Conservation (phyloP, 2,329 filamentous ascomycete genomes). For the Incumbomyces delicatus region DNA sequence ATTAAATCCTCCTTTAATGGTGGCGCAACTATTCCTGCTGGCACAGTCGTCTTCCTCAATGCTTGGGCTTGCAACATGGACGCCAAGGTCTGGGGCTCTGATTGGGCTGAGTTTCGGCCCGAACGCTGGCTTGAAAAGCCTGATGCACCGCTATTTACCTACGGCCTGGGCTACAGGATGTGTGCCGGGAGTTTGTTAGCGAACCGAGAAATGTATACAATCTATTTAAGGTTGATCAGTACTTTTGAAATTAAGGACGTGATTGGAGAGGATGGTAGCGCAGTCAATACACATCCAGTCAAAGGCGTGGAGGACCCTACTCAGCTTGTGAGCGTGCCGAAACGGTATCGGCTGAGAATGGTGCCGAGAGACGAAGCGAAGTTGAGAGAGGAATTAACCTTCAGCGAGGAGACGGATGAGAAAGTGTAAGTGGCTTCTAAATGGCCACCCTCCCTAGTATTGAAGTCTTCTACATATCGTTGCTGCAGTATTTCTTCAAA, state of each 20-base stretch:
- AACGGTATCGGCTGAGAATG: slow-evolving; percentile 48
- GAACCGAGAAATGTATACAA: slow-evolving; percentile 55
- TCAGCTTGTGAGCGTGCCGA: slow-evolving; percentile 52
- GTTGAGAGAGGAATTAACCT: slow-evolving; percentile 32
- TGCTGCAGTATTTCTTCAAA: too few relatives aligned
- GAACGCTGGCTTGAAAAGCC: slow-evolving; percentile 56
- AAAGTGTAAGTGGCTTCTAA: too few relatives aligned
- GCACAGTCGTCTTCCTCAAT: slow-evolving; percentile 56
- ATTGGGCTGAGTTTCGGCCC: slow-evolving; percentile 50
- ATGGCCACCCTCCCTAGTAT: too few relatives aligned
- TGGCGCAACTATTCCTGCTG: slow-evolving; percentile 49
- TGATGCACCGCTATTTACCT: slow-evolving; percentile 55
- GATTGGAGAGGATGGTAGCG: slow-evolving; percentile 39
- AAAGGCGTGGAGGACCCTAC: slow-evolving; percentile 51
- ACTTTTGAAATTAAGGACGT: slow-evolving; percentile 50
- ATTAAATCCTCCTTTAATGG: slow-evolving; percentile 40
- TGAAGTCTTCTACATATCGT: too few relatives aligned
- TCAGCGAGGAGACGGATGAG: too few relatives aligned
- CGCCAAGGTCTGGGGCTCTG: slow-evolving; percentile 43
- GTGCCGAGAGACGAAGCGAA: slow-evolving; percentile 43
- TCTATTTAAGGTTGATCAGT: slow-evolving; percentile 53
- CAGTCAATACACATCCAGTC: slow-evolving; percentile 42
- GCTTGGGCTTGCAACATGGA: slow-evolving; percentile 62
- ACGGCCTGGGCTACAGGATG: slow-evolving; percentile 59
- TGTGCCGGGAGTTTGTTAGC: slow-evolving; percentile 55